Evolutionary conservation across 352 stramenopile species (phyloP), one percentile per base, ranked within the genome.

Genomic region (Globisporangium sylvaticum): DNA sequence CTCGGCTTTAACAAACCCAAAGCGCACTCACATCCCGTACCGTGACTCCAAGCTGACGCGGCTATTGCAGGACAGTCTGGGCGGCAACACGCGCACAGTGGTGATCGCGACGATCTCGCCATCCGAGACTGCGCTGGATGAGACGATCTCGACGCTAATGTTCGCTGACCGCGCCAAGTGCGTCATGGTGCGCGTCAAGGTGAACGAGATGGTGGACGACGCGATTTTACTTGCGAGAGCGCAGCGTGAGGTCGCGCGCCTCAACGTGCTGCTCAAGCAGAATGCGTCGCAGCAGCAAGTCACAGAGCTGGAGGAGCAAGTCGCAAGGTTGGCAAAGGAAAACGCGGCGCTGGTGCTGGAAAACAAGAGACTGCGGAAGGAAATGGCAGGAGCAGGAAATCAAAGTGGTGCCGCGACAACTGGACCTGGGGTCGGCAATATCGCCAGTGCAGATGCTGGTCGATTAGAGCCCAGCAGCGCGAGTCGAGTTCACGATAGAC

Each of bases 31-130:
- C 66, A 87, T 99, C 39, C 96, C 97, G 18, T 99, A 99, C 66
- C 88, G 97, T 20, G 97, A 99, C 72, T 98, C 94, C 4, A 99
- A 98, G 61, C 77, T 99, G 22, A 99, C 97, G 2, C 94, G 98
- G 31, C 68, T 99, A 18, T 78, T 95, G 54, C 85, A 94, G 55
- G 86, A 93, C 58, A 87, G 73, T 48, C 73, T 95, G 0, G 85
- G 87, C 32, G 93, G 93, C 31, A 98, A 98, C 67, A 92, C 88
- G 1, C 78, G 90, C 15, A 97, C 91, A 3, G 82, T 89, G 4
- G 93, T 98, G 64, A 84, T 98, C 24, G 91, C 90, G 15, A 96
- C 92, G 1, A 79, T 97, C 14, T 96, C 84, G 2, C 91, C 89
- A n/a, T 89, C 90, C 0, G 74, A 77, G 18, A 76, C 73, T 6